Evolutionary conservation across 352 stramenopile species (phyloP).

Genomic region (Phytophthora podocarpi): DNA sequence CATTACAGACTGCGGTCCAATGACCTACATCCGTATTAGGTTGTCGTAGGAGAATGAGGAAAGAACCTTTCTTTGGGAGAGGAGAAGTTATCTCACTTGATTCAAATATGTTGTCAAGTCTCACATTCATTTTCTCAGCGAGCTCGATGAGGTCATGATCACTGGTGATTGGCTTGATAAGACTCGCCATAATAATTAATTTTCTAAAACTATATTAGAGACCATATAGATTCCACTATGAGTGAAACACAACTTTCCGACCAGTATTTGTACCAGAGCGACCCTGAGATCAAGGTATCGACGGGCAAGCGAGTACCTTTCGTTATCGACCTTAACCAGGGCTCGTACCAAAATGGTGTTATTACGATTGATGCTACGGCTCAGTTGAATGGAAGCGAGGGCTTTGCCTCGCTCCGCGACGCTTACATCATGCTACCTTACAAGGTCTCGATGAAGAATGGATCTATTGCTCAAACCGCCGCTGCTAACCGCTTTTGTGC

Average conservation of each 20-base stretch:
- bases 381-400: not conserved
- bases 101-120: not conserved
- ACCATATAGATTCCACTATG: too few species aligned
- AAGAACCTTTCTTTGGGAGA: too few species aligned
- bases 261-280: too few species aligned
- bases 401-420: not conserved
- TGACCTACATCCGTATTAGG: constrained; percentile 1
- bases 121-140: not conserved
- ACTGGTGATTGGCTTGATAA: too few species aligned
- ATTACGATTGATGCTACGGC: not conserved
- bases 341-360: not conserved
- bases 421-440: constrained; percentile 2
- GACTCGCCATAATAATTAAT: too few species aligned
- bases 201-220: too few species aligned
- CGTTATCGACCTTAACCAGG: constrained; percentile 4
- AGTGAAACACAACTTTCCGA: too few species aligned
- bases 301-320: not conserved
- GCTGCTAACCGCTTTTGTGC: not conserved
- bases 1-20: not conserved
- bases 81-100: not conserved
- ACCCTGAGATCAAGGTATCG: too few species aligned
- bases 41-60: not conserved
- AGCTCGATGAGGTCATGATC: not conserved
- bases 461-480: not conserved
- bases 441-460: constrained; percentile 6